These are phyloP conservation scores for Fomitopsis pulvina DNA, from an alignment of 768 basidiomycete species.

Conservation along the genomic window DNA sequence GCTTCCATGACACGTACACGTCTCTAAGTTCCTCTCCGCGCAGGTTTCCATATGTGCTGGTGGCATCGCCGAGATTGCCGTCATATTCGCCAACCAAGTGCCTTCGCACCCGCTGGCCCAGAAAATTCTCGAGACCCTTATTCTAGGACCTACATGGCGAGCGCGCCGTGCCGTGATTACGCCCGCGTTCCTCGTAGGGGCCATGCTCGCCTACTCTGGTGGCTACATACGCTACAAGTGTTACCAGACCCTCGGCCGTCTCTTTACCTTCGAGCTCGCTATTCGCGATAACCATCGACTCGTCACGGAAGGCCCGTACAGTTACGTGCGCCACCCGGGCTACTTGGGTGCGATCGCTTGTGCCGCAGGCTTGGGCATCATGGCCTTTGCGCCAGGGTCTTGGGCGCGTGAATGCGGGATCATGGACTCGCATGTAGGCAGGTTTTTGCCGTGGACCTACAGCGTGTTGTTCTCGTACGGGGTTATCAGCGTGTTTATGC, in stretches of 20 bases:
- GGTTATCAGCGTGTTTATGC: not conserved
- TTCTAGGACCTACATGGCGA: not conserved
- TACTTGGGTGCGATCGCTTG: conserved; percentile 9
- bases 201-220: not conserved
- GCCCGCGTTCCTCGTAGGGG: not conserved
- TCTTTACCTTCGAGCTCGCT: conserved; percentile 16
- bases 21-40: not conserved
- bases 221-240: conserved; percentile 2
- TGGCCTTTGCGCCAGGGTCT: not conserved
- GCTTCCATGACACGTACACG: not conserved
- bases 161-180: not conserved
- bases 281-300: conserved; percentile 15
- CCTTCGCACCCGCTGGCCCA: not conserved
- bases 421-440: conserved; percentile 3
- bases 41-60: not conserved
- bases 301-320: conserved; percentile 23
- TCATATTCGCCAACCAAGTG: not conserved
- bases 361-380: conserved; percentile 1
- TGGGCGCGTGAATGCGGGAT: conserved; percentile 7
- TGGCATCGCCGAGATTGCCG: not conserved
- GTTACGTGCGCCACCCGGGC: conserved; percentile 23
- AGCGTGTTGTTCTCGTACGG: not conserved
- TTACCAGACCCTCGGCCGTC: conserved; percentile 9
- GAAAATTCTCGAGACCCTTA: not conserved
- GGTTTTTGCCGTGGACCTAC: not conserved